phyloP scores from a whole-genome alignment of 768 basidiomycete species.

The Boletus eberwhitei region DNA sequence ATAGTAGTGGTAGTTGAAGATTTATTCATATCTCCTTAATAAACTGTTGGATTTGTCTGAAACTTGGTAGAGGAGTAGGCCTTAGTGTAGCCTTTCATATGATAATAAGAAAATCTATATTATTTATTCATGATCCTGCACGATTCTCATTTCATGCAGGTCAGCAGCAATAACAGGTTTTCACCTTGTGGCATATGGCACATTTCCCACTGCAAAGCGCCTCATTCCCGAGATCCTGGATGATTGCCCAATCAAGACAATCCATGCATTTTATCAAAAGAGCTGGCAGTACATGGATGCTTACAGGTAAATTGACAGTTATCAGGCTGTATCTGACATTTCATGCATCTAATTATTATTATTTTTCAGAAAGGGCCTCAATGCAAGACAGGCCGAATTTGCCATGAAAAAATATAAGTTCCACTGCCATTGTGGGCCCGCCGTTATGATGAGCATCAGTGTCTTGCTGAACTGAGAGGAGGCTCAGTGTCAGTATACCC shows the following conservation, averaged over 20 bases:
- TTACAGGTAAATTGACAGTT: background rate
- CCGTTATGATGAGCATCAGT: background rate
- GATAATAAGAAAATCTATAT: no score
- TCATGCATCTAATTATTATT: background rate
- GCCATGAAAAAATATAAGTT: background rate
- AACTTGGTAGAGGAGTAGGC: no score
- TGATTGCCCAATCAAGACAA: background rate
- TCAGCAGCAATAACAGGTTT: background rate
- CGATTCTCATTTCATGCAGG: no score
- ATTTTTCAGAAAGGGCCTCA: background rate
- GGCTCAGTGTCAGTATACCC: background rate
- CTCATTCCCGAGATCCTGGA: background rate
- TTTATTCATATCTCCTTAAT: no score
- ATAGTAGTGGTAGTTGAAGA: no score
- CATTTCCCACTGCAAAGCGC: background rate
- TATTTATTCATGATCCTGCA: no score
- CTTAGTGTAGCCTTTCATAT: no score
- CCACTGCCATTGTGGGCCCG: background rate
- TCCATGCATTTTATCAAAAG: background rate
- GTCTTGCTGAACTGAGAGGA: background rate
- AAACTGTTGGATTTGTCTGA: no score
- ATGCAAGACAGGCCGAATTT: background rate
- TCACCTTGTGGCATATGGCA: background rate
- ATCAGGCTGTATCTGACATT: background rate
- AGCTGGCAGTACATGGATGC: background rate